Evolutionary conservation across 176 grass and related monocot genomes (phyloP).

Genomic region (Oryza meridionalis): DNA sequence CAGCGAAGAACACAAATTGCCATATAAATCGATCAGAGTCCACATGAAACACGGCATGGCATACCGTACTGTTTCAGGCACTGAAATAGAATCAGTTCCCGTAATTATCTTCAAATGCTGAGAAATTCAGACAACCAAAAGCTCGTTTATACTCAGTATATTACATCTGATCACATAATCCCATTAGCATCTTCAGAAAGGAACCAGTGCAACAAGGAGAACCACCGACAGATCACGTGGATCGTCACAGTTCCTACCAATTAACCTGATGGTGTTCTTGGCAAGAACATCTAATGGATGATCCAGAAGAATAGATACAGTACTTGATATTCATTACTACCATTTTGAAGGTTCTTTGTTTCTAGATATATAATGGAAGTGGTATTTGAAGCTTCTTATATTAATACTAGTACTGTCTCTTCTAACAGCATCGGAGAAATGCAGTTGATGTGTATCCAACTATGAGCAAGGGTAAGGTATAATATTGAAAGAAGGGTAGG

Average conservation of each 20-base stretch:
- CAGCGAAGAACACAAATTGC: not conserved
- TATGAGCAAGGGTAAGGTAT: constrained; percentile 31
- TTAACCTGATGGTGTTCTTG: constrained; percentile 43
- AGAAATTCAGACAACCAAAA: constrained; percentile 35
- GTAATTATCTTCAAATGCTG: constrained; percentile 27
- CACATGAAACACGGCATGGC: not conserved
- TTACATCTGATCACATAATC: constrained; percentile 46
- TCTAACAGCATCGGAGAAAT: constrained; percentile 42
- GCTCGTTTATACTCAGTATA: constrained; percentile 50
- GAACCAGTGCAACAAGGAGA: constrained; percentile 41
- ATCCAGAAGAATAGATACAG: constrained; percentile 48
- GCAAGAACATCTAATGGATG: constrained; percentile 26
- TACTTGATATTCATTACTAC: constrained; percentile 20
- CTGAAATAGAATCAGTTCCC: not conserved
- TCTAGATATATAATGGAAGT: not conserved
- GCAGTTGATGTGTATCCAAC: constrained; percentile 53
- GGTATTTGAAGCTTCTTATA: constrained; percentile 4
- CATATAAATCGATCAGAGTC: not conserved
- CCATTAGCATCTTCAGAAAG: constrained; percentile 47
- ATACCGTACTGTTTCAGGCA: constrained; percentile 4
- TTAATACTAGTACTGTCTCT: constrained; percentile 22
- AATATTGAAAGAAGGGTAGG: constrained; percentile 21
- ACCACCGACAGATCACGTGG: constrained; percentile 25
- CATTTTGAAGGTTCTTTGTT: constrained; percentile 14
- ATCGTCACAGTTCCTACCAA: constrained; percentile 26